phyloP scores from a whole-genome alignment of 495 filamentous ascomycete species.

The Amphirosellinia nigrospora region DNA sequence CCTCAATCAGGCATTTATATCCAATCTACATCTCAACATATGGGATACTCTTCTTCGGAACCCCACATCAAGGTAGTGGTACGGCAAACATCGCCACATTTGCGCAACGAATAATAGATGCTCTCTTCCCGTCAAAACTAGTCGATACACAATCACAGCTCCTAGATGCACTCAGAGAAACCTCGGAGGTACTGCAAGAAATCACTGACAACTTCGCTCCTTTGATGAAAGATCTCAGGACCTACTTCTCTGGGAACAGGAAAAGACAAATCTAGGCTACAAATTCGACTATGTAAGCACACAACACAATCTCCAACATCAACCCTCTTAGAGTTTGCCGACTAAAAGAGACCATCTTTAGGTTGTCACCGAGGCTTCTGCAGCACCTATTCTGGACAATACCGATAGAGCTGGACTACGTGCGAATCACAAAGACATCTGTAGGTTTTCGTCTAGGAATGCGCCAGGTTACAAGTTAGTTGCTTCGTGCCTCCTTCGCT shows the following conservation, averaged over 20 bases:
- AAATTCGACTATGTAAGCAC: slow-evolving; percentile 36
- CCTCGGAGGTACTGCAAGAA: slow-evolving; percentile 49
- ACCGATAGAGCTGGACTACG: slow-evolving; percentile 41
- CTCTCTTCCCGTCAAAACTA: slow-evolving; percentile 21
- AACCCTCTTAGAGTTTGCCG: neutral
- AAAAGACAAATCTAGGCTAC: slow-evolving; percentile 43
- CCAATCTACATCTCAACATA: slow-evolving; percentile 47
- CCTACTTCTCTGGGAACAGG: slow-evolving; percentile 55
- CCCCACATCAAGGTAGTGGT: slow-evolving; percentile 39
- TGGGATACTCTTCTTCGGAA: slow-evolving; percentile 49
- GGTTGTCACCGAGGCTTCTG: slow-evolving; percentile 42
- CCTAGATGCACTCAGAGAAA: slow-evolving; percentile 40
- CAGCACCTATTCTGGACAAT: slow-evolving; percentile 45
- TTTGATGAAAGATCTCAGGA: slow-evolving; percentile 48
- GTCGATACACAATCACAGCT: slow-evolving; percentile 32
- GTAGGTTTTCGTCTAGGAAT: slow-evolving; percentile 19
- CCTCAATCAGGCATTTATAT: slow-evolving; percentile 38
- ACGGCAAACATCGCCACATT: slow-evolving; percentile 19
- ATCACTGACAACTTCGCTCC: slow-evolving; percentile 52
- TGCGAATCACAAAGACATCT: slow-evolving; percentile 32
- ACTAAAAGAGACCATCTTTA: neutral
- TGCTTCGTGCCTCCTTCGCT: slow-evolving; percentile 10
- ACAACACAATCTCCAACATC: neutral
- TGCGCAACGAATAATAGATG: slow-evolving; percentile 14
- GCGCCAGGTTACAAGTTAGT: slow-evolving; percentile 17